Conservation (phyloP, 495 filamentous ascomycete species). For the Thermothielavioides terrestris region DNA sequence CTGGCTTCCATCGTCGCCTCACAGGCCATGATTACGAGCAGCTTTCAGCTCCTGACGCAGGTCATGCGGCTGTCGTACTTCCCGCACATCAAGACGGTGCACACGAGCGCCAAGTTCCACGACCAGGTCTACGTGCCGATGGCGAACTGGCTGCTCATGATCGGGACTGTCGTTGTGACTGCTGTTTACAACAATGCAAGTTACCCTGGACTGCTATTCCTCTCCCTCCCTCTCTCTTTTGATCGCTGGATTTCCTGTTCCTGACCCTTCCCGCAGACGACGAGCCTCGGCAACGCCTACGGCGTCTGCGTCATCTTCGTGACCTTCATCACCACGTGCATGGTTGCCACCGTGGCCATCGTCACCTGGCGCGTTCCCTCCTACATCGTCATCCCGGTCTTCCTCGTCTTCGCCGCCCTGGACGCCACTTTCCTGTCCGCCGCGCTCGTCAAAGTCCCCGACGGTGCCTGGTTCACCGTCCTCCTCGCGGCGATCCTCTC, state of each 20-base stretch:
- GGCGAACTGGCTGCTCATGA: conserved; percentile 65
- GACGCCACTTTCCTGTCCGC: conserved; percentile 60
- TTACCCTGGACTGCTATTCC: too few relatives aligned
- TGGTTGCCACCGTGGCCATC: conserved; percentile 58
- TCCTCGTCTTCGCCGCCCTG: conserved; percentile 50
- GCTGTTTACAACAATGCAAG: conserved; percentile 66
- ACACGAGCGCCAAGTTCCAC: conserved; percentile 57
- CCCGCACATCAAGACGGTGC: conserved; percentile 60
- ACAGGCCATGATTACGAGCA: conserved; percentile 66
- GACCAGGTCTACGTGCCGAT: conserved; percentile 65
- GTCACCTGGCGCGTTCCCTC: conserved; percentile 57
- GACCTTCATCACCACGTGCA: conserved; percentile 64
- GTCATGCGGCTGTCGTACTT: conserved; percentile 69
- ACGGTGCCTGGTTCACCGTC: conserved; percentile 69
- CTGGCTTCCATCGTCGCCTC: conserved; percentile 64
- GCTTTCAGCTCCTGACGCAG: conserved; percentile 59
- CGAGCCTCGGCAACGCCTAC: conserved; percentile 41
- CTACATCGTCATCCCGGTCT: conserved; percentile 47
- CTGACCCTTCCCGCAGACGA: too few relatives aligned
- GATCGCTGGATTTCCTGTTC: too few relatives aligned
- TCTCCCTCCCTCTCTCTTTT: too few relatives aligned
- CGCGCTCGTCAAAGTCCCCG: conserved; percentile 57
- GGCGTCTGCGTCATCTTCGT: conserved; percentile 64
- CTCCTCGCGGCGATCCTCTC: conserved; percentile 50
- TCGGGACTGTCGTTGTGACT: conserved; percentile 62